Base-by-base conservation (phyloP, 106 monocot species). In the Posidonia australis region DNA sequence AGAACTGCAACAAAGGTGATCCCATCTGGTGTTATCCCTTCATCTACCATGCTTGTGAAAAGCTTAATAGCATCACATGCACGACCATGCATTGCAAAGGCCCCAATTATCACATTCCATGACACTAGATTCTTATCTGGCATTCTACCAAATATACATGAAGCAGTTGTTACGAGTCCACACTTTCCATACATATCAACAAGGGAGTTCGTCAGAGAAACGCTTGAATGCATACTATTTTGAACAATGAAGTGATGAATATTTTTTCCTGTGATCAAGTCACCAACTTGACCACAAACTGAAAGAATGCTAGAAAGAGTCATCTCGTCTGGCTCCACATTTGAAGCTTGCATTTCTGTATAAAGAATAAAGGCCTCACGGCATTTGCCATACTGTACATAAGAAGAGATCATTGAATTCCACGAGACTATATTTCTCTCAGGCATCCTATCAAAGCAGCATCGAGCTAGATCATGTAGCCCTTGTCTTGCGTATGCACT, bases 401-500 rank as follows among this genome's bases (percentile, higher is more conserved):
- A 80, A 28, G 79, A 70, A 67, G 77, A 76, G 30, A 90, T 82
- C 79, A 84, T 85, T n/a, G 81, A 79, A 60, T 88, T 88, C 88
- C 81, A 88, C 1, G 88, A 79, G 16, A 78, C 45, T 27, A 75
- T 44, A 54, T 54, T 89, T 73, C 64, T 84, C 25, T 79, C 64
- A 1, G 69, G 72, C 82, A 82, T 82, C 44, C 45, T 51, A 2
- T 82, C 81, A 45, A 89, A 89, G 71, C 28, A 73, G 47, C 14
- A 44, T 42, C 84, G 64, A 16, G 89, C 79, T 22, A 60, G 52
- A 61, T 80, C 70, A 49, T 85, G 43, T 3, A 27, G 44, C 19
- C 84, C 84, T 25, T 85, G 69, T 29, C 63, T 77, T 1, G 89
- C 79, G 64, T 72, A 53, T 54, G 79, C 79, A 32, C 63, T 57